Evolutionary conservation across 306 rosid genomes (phyloP).

Genomic region (Casuarina cunninghamiana): DNA sequence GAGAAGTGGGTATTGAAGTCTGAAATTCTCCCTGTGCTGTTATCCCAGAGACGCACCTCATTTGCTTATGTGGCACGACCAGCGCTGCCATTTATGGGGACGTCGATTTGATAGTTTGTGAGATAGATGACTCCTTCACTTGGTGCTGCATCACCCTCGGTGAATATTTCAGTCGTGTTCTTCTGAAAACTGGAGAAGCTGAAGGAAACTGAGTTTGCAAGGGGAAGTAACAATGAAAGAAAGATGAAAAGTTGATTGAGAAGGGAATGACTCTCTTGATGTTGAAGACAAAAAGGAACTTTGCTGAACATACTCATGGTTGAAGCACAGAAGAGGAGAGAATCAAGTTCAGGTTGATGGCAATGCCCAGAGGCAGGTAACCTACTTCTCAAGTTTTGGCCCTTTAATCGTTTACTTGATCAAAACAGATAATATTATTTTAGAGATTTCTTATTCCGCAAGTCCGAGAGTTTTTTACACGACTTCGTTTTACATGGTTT

Average conservation of each 20-base stretch:
- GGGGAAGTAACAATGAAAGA: constrained; percentile 13
- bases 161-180: constrained; percentile 3
- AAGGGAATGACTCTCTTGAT: not conserved
- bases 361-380: no score
- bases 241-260: not conserved
- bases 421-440: no score
- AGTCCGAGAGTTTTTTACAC: no score
- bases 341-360: no score
- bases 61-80: constrained; percentile 11
- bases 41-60: constrained; percentile 62
- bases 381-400: no score
- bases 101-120: constrained; percentile 57
- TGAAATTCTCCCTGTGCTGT: constrained; percentile 23
- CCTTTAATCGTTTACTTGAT: no score
- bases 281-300: no score
- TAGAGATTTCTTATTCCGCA: no score
- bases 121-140: constrained; percentile 46
- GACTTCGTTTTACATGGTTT: no score
- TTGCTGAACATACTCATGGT: not conserved
- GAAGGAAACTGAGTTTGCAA: not conserved
- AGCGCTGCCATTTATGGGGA: constrained; percentile 21
- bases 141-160: constrained; percentile 53
- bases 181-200: no score
- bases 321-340: not conserved
- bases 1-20: no score